Base-by-base conservation (phyloP, 257 asterid genomes). In the Schizonepeta tenuifolia region DNA sequence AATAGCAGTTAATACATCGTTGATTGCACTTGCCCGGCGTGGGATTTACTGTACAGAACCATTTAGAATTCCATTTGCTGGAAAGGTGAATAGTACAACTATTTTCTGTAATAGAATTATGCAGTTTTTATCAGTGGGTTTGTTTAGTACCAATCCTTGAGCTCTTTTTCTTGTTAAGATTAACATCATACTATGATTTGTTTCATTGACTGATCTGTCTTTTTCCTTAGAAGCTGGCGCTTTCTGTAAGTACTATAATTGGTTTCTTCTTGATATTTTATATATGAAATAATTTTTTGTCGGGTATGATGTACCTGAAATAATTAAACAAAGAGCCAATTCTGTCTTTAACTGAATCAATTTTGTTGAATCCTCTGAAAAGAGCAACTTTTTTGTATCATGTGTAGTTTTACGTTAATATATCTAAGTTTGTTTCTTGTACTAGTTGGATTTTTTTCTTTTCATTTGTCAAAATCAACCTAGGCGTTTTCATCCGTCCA, bases 11-110 rank as follows among this genome's bases (percentile, higher is more conserved):
- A 95, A 95, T 82, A 92, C 99, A 49, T 95, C 99, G 13, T 83
- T 95, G 86, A 95, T 95, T 89, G 98, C 98, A 51, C 82, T 95
- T 69, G 99, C 96, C 55, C 86, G 96, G 20, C 92, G 89, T 59
- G 99, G 99, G 78, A 87, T 95, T 83, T 95, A 88, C 76, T 95
- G 99, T 72, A 95, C 99, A 6, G 99, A 95, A 77, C 99, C 99
- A 50, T 95, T 95, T 70, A 86, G 99, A 76, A 92, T 95, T 68
- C 99, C 99, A 50, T 95, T 95, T 86, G 99, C 96, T 54, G 99
- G 99, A 65, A 95, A 95, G 97, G 99, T 89, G 70, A 82, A 71
- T 72, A 53, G 49, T 75, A 18, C 68, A 56, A 43, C 57, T 3
- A 15, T 24, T 65, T 44, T 46, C 57, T 44, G 26, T 44, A 24